phyloP scores from a whole-genome alignment of 2,329 filamentous ascomycete species.

The Penicillium rolfsii region DNA sequence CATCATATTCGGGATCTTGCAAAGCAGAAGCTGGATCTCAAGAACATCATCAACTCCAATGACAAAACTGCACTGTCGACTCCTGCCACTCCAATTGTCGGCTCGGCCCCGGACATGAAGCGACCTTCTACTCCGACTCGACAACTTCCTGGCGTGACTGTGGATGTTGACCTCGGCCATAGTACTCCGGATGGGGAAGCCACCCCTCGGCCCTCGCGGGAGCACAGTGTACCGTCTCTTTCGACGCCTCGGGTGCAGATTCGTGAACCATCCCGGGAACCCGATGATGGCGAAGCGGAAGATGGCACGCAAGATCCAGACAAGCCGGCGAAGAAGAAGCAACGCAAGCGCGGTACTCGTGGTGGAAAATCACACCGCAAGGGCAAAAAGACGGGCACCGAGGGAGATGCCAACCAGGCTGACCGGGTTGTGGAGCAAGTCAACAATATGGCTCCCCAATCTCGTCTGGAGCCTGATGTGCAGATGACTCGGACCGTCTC shows the following conservation, averaged over 20 bases:
- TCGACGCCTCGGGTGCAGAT: slow-evolving; percentile 45
- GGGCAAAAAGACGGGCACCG: slow-evolving; percentile 56
- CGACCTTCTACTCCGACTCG: slow-evolving; percentile 30
- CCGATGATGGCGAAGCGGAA: slow-evolving; percentile 37
- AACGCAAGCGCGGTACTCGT: slow-evolving; percentile 67
- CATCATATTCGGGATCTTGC: slow-evolving; percentile 46
- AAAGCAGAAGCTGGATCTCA: slow-evolving; percentile 50
- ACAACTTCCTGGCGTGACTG: slow-evolving; percentile 35
- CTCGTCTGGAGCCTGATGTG: slow-evolving; percentile 64
- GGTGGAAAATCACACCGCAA: slow-evolving; percentile 69
- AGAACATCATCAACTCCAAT: slow-evolving; percentile 48
- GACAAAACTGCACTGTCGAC: slow-evolving; percentile 43
- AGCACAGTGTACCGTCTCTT: slow-evolving; percentile 27
- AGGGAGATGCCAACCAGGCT: slow-evolving; percentile 60
- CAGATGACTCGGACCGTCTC: slow-evolving; percentile 57
- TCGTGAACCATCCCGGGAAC: slow-evolving; percentile 41
- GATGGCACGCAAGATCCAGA: slow-evolving; percentile 37
- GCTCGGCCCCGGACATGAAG: slow-evolving; percentile 30
- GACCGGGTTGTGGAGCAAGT: slow-evolving; percentile 63
- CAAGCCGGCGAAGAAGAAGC: slow-evolving; percentile 69
- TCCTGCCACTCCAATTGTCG: slow-evolving; percentile 44
- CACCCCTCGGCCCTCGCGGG: slow-evolving; percentile 36
- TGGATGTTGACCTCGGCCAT: slow-evolving; percentile 35
- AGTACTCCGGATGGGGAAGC: slow-evolving; percentile 27
- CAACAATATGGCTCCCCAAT: slow-evolving; percentile 44